Conservation (phyloP, 2,329 filamentous ascomycete species). For the Ophiocordyceps sinensis region DNA sequence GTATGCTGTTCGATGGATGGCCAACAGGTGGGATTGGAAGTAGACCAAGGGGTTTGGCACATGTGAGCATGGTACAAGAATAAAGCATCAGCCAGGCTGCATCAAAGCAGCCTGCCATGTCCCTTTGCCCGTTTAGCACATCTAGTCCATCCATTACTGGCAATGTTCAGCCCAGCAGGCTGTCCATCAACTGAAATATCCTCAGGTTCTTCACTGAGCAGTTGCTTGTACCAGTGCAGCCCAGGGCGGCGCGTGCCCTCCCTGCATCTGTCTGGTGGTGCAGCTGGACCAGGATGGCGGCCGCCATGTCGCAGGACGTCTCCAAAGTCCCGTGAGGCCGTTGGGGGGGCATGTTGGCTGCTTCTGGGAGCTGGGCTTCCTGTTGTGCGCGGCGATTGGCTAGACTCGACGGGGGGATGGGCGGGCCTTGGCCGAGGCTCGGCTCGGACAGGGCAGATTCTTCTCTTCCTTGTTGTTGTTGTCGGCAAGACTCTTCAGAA, state of each 20-base stretch:
- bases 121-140: no score
- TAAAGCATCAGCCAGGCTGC: no score
- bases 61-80: neutral
- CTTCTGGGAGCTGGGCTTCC: no score
- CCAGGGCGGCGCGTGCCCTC: neutral
- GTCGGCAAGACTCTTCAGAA: no score
- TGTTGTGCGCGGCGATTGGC: no score
- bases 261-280: neutral
- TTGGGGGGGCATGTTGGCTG: no score
- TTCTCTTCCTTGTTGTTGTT: no score
- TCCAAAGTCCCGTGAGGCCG: neutral
- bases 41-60: neutral
- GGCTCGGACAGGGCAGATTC: no score
- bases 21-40: conserved; percentile 39
- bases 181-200: neutral
- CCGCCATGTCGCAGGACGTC: neutral
- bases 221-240: neutral
- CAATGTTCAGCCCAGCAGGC: neutral
- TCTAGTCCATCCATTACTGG: no score
- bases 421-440: no score
- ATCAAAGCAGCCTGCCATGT: no score
- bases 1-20: conserved; percentile 52
- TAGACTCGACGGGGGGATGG: no score
- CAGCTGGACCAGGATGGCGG: neutral
- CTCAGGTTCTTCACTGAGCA: neutral